Evolutionary conservation across 2,329 filamentous ascomycete genomes (phyloP), one percentile per base, ranked within the genome.

Genomic region (Fusarium sp.): DNA sequence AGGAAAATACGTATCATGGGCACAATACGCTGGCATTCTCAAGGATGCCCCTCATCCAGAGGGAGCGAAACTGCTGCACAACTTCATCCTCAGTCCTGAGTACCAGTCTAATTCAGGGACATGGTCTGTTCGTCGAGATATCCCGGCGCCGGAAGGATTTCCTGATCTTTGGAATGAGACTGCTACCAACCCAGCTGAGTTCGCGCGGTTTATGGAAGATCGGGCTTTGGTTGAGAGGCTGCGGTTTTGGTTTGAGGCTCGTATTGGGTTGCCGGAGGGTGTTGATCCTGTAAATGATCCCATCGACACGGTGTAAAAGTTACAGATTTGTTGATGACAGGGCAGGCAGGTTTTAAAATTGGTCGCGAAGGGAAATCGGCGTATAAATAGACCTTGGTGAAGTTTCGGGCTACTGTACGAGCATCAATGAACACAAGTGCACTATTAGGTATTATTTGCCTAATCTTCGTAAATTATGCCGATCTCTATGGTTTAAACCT

Each of bases 1-100:
- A n/a, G 82, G 76, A 8, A 63, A 77, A 46, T 85, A 81, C 60
- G 80, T 83, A 8, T 77, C 78, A 5, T 87, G 84, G 84, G 66
- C 82, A 1, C 84, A 87, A 65, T 79, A 73, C 0, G 82, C 75
- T 2, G 85, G 78, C 2, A 87, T 87, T 6, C 52, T 59, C 17
- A 67, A 67, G 44, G 63, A 67, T 10, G 57, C 64, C 2, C 64
- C 64, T 13, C 64, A 67, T 2, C 64, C 63, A 1, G 64, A 67
- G 13, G 64, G 64, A 45, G 64, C 63, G 14, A 67, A 67, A 30
- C 48, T 67, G 11, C 57, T 67, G 0, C 64, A 67, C 22, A 67
- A 57, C 20, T 67, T 9, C 9, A 62, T 67, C 1, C 39, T 67
- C 3, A 67, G 62, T 26, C 32, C 39, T 15, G 64, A 67, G 11